Base-by-base conservation (phyloP, 225 moss, liverwort and hornwort species). In the Polytrichum formosum region DNA sequence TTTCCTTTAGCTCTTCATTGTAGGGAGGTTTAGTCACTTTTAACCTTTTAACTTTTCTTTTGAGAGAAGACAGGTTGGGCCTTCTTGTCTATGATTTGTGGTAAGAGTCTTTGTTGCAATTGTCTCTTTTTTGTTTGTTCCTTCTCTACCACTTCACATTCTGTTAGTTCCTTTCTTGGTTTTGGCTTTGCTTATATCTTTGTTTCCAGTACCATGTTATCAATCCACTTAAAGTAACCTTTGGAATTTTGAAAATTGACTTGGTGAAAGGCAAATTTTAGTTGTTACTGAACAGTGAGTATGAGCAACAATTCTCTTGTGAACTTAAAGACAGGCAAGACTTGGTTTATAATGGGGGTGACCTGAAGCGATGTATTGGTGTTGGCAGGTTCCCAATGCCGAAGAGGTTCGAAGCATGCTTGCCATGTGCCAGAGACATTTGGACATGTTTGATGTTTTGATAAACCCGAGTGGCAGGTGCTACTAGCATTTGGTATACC, bases 401-500 rank as follows among this genome's bases (percentile, higher is more conserved):
- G 82, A 85, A 74, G 93, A 94, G 74, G 80, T 91, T 33, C 86
- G 87, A 62, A 81, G 76, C 67, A 94, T 94, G 91, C 88, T 94
- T 69, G 83, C 87, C 67, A 79, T 94, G 79, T 73, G 75, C 93
- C 91, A 21, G 83, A 84, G 59, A 83, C 91, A 27, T 76, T 94
- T 68, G 91, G 91, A 54, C 93, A 94, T 73, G 91, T 94, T 25
- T 94, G 93, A 72, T 94, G 78, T 74, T 74, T 94, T 75, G 88
- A 90, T 31, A 79, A 86, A 66, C 67, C 85, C 28, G 91, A 94
- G 69, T 91, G 93, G 93, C 75, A 70, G 53, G 76, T 79, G 71
- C 72, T 93, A 78, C 77, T 93, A 66, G 80, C 81, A 64, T 91
- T 88, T 64, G 72, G 72, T 53, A 91, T 90, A 67, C 91, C 91